Conservation (phyloP, 2,329 filamentous ascomycete species). For the Verticillium nubilum region DNA sequence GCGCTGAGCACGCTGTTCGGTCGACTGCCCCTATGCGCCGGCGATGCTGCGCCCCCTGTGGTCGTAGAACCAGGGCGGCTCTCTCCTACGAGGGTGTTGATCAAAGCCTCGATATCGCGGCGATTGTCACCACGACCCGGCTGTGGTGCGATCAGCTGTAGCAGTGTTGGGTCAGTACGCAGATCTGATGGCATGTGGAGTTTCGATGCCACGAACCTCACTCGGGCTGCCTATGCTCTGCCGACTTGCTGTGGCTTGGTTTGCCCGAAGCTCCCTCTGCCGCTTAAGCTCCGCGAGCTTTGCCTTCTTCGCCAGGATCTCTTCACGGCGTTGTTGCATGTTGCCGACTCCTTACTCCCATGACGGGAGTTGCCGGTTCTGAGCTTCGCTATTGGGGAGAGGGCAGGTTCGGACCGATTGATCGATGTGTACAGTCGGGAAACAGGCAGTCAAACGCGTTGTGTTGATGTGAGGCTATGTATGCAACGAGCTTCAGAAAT, state of each 20-base stretch:
- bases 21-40: conserved; percentile 64
- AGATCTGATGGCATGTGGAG: neutral
- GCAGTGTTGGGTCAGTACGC: neutral
- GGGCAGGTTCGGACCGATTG: neutral
- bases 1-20: conserved; percentile 83
- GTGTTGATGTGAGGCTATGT: neutral
- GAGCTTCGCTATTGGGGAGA: conserved; percentile 3
- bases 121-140: conserved; percentile 64
- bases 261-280: conserved; percentile 78
- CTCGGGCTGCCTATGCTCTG: conserved; percentile 61
- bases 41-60: conserved; percentile 59
- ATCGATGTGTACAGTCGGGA: neutral
- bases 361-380: conserved; percentile 30
- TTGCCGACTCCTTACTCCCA: conserved; percentile 39
- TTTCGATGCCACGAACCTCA: conserved; percentile 54
- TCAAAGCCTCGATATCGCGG: conserved; percentile 77
- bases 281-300: conserved; percentile 95
- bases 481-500: neutral
- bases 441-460: neutral
- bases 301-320: conserved; percentile 93
- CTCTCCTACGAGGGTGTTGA: conserved; percentile 77
- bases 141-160: conserved; percentile 55
- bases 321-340: conserved; percentile 83
- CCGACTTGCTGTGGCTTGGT: conserved; percentile 65
- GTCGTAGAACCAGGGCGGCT: conserved; percentile 64